These are phyloP conservation scores for Talaromyces proteolyticus DNA, from an alignment of 495 filamentous ascomycete genomes.

Conservation along the genomic window DNA sequence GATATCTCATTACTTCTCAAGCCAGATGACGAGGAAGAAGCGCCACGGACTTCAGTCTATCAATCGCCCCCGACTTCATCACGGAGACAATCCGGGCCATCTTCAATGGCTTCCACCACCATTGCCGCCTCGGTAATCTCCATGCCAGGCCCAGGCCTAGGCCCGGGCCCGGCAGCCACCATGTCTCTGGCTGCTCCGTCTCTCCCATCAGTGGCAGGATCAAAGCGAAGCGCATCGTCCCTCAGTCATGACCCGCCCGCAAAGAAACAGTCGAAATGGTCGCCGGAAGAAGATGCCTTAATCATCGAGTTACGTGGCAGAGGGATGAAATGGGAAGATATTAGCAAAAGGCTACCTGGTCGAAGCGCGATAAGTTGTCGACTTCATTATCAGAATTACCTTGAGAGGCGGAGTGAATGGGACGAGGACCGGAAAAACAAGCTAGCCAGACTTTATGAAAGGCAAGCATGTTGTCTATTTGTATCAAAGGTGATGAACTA, in stretches of 20 bases:
- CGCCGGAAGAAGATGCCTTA: conserved; percentile 77
- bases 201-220: not conserved
- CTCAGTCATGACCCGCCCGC: conserved; percentile 58
- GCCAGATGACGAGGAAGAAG: conserved; percentile 74
- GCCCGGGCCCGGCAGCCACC: conserved; percentile 32
- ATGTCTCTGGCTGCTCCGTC: conserved; percentile 31
- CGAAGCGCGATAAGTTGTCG: conserved; percentile 90
- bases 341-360: conserved; percentile 81
- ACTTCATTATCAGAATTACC: conserved; percentile 95
- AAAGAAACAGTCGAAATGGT: conserved; percentile 97
- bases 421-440: conserved; percentile 97
- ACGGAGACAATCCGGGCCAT: conserved; percentile 18
- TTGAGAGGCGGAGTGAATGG: conserved; percentile 87
- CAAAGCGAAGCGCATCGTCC: conserved; percentile 19
- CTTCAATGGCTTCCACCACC: conserved; percentile 24
- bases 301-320: conserved; percentile 84
- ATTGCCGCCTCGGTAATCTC: conserved; percentile 13
- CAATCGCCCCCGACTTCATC: not conserved
- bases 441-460: conserved; percentile 87
- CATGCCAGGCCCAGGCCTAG: conserved; percentile 4
- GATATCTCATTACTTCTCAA: conserved; percentile 84
- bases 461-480: conserved; percentile 55
- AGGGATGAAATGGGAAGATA: conserved; percentile 98
- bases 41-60: conserved; percentile 21
- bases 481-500: not conserved